Evolutionary conservation across 139 green algal species (phyloP).

Genomic region (Zygnema cylindricum): DNA sequence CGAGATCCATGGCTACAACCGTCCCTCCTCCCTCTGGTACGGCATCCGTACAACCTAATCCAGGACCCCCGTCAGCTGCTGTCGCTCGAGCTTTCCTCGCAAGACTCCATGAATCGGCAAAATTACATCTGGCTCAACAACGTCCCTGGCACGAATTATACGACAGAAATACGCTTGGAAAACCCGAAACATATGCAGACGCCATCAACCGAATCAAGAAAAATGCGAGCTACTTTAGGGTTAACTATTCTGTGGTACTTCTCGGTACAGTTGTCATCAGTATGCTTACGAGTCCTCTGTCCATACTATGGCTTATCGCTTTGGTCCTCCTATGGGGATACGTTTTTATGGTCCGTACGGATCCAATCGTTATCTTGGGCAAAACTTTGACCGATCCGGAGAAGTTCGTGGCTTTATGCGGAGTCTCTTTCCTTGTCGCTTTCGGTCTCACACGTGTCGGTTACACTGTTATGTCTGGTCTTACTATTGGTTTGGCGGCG

Average conservation of each 20-base stretch:
- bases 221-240: constrained; percentile 87
- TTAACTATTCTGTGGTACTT: constrained; percentile 88
- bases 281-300: constrained; percentile 78
- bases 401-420: constrained; percentile 83
- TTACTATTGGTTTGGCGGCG: constrained; percentile 30
- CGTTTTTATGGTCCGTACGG: constrained; percentile 79
- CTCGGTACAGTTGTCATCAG: constrained; percentile 70
- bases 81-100: not conserved
- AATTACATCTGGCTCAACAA: constrained; percentile 67
- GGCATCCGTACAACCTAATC: too few relatives aligned
- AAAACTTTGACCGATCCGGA: constrained; percentile 75
- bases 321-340: constrained; percentile 82
- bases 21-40: too few relatives aligned
- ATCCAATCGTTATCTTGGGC: constrained; percentile 79
- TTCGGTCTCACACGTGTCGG: constrained; percentile 91
- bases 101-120: not conserved
- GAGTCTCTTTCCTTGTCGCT: constrained; percentile 65
- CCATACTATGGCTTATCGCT: constrained; percentile 77
- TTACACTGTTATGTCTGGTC: constrained; percentile 80
- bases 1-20: too few relatives aligned
- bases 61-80: not conserved
- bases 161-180: constrained; percentile 79
- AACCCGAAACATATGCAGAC: constrained; percentile 77
- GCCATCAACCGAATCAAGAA: constrained; percentile 77
- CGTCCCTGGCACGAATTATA: constrained; percentile 88